Evolutionary conservation across 2,329 filamentous ascomycete genomes (phyloP).

Genomic region (Aureobasidium vineae): DNA sequence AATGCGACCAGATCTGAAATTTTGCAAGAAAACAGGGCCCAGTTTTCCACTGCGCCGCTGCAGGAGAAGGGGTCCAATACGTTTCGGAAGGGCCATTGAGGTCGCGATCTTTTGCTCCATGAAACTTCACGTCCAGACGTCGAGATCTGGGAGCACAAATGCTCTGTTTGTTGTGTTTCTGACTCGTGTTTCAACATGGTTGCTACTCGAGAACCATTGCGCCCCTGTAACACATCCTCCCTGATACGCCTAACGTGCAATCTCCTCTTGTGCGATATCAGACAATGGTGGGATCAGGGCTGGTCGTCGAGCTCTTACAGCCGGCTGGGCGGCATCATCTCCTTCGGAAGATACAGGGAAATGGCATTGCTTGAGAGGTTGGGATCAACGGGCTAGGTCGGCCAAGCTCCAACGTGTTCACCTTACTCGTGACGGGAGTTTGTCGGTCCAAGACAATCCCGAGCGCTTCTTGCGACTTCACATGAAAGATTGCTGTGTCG

Average conservation of each 20-base stretch:
- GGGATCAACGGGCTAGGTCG: conserved; percentile 25
- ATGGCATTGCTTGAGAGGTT: conserved; percentile 23
- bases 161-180: conserved; percentile 23
- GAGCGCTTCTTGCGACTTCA: conserved; percentile 18
- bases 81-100: conserved; percentile 5
- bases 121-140: conserved; percentile 5
- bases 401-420: conserved; percentile 15
- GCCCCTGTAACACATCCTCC: conserved; percentile 12
- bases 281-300: conserved; percentile 24
- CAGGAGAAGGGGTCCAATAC: conserved; percentile 9
- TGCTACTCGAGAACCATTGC: neutral
- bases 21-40: neutral
- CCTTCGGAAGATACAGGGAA: conserved; percentile 23
- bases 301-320: conserved; percentile 13
- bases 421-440: conserved; percentile 14
- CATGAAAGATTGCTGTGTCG: conserved; percentile 17
- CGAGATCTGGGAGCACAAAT: neutral
- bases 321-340: conserved; percentile 21
- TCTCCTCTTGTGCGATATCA: conserved; percentile 21
- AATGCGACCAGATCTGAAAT: conserved; percentile 3
- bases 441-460: conserved; percentile 18
- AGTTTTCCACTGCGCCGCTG: conserved; percentile 3
- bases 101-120: conserved; percentile 15
- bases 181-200: conserved; percentile 24
- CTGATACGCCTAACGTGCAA: conserved; percentile 20